Conservation (phyloP, 78 protist genomes). For the Paulinella micropora region DNA sequence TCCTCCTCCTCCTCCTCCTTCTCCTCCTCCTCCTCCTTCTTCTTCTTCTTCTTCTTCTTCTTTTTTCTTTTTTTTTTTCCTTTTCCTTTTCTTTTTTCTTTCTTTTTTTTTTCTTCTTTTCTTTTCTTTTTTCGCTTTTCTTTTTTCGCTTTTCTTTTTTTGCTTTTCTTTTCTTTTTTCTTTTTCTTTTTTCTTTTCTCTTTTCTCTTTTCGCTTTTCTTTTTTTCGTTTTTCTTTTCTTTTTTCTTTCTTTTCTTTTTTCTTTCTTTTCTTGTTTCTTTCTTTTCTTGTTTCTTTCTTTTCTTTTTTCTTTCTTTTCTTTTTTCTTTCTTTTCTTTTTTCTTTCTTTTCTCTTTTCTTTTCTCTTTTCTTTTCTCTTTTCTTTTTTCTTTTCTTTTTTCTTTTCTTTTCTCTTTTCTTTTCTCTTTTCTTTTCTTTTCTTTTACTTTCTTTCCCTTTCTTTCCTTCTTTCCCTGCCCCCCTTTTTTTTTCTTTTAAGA, state of each 20-base stretch:
- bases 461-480: no score
- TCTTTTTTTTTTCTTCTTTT: background rate
- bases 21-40: background rate
- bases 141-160: no score
- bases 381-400: background rate
- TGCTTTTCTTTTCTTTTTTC: background rate
- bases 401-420: background rate
- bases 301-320: background rate
- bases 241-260: no score
- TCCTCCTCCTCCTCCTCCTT: background rate
- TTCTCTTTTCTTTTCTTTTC: background rate
- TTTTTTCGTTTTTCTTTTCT: no score
- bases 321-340: background rate
- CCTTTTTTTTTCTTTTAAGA: no score
- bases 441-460: no score
- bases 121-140: no score
- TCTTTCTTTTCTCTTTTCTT: background rate
- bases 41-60: no score
- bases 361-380: background rate
- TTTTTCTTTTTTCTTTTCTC: background rate
- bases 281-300: no score
- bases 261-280: no score
- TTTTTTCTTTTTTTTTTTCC: background rate
- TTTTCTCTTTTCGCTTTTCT: no score
- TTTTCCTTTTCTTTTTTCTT: background rate